Conservation (phyloP, 169 alveolate species). For the Plasmodium gallinaceum region DNA sequence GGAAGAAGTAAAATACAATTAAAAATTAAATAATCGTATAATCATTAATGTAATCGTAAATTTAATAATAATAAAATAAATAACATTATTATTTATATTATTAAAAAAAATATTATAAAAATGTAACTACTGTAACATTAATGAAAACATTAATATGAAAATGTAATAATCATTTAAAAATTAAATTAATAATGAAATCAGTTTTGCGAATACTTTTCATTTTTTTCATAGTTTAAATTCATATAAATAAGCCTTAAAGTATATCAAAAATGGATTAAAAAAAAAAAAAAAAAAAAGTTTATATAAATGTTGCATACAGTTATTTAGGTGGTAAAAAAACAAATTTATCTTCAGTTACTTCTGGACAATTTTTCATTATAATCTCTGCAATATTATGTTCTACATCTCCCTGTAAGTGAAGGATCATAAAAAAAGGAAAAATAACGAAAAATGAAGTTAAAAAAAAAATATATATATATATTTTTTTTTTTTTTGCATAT, state of each 20-base stretch:
- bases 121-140: too few relatives aligned
- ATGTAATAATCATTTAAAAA: too few relatives aligned
- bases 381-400: conserved; percentile 82
- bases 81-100: too few relatives aligned
- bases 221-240: too few relatives aligned
- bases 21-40: neutral
- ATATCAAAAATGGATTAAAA: too few relatives aligned
- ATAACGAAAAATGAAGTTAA: neutral
- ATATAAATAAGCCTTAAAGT: too few relatives aligned
- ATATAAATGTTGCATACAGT: neutral
- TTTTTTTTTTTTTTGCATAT: neutral
- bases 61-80: neutral
- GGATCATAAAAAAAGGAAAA: neutral
- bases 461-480: neutral
- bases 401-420: conserved; percentile 83
- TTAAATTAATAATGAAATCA: too few relatives aligned
- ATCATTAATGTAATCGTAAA: neutral
- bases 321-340: conserved; percentile 80
- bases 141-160: too few relatives aligned
- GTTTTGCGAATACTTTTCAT: too few relatives aligned
- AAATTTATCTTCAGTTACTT: conserved; percentile 81
- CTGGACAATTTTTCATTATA: conserved; percentile 82
- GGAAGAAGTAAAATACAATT: conserved; percentile 46
- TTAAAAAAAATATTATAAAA: too few relatives aligned
- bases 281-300: neutral